These are phyloP conservation scores for Penicillium thymicola DNA, from an alignment of 2,329 filamentous ascomycete genomes.

Conservation along the genomic window DNA sequence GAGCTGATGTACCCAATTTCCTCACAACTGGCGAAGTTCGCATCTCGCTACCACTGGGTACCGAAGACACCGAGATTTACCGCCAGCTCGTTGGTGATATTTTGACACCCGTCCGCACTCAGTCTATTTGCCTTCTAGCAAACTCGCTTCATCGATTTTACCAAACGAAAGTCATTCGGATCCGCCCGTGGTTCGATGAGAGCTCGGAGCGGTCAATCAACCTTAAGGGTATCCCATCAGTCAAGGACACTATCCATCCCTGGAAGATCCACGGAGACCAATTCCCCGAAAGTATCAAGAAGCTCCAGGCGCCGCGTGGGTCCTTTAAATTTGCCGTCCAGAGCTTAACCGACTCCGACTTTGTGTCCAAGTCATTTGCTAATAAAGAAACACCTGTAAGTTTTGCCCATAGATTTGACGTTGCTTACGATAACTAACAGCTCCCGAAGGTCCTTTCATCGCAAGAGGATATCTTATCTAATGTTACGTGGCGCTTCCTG, in stretches of 20 bases:
- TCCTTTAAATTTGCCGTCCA: conserved; percentile 51
- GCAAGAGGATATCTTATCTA: conserved; percentile 69
- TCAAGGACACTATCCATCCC: conserved; percentile 53
- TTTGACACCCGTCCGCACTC: conserved; percentile 70
- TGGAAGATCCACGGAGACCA: conserved; percentile 70
- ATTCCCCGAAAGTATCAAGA: conserved; percentile 44
- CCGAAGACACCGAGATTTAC: conserved; percentile 76
- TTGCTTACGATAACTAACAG: conserved; percentile 9
- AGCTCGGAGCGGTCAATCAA: conserved; percentile 64
- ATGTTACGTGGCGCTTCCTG: conserved; percentile 83
- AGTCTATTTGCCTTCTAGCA: conserved; percentile 73
- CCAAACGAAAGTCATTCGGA: conserved; percentile 70
- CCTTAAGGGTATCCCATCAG: conserved; percentile 54
- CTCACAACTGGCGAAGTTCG: conserved; percentile 75
- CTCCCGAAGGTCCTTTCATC: conserved; percentile 50
- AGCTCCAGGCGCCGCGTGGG: conserved; percentile 29
- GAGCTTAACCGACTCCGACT: conserved; percentile 66
- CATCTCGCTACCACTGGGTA: conserved; percentile 80
- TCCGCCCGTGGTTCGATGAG: conserved; percentile 81
- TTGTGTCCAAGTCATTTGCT: conserved; percentile 65
- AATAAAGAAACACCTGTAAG: conserved; percentile 49
- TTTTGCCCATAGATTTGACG: not conserved
- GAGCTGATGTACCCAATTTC: conserved; percentile 74
- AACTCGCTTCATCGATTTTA: conserved; percentile 80
- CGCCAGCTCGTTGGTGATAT: conserved; percentile 71